Evolutionary conservation across 768 basidiomycete species (phyloP), one percentile per base, ranked within the genome.

Genomic region (Termitomyces sp.): DNA sequence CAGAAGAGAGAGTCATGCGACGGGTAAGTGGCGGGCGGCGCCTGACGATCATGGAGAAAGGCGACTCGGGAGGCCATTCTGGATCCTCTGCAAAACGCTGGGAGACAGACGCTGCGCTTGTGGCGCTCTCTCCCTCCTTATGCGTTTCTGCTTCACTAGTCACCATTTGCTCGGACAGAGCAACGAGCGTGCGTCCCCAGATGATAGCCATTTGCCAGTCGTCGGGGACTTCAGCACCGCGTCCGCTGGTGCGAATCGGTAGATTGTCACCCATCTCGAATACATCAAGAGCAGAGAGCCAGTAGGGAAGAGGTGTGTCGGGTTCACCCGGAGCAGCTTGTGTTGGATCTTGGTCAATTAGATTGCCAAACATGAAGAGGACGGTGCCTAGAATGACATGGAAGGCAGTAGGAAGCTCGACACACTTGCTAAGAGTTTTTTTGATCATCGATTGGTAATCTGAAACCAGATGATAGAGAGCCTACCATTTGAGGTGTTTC

Each of bases 131-230:
- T 14, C 40, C 18, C 24, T 57, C 35, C 38, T 54, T 61, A 44
- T 22, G 64, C 56, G 69, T 35, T 24, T 55, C 58, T 35, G 33
- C 9, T 28, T 53, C 63, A 24, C 75, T 67, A 24, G 72, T 64
- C 32, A 80, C 63, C 53, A 75, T 69, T 53, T 84, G 81, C 58
- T 84, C 82, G 14, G 85, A 81, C 60, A 89, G 71, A 52, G 75
- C 76, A 56, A 87, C 80, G 53, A 87, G 75, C 6, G 83, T 81
- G 62, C 86, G 81, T 1, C 86, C 86, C 84, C 84, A 86, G 51
- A 81, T 73, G 62, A 87, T 74, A 16, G 84, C 80, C 79, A 87
- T 81, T 32, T 81, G 78, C 86, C 86, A 89, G 69, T 88, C 84
- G 63, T 86, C 83, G 7, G 74, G 72, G 28, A 50, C 58, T 51